Conservation (phyloP, 192 early-diverging fungal species). For the Rhizophagus sp. region DNA sequence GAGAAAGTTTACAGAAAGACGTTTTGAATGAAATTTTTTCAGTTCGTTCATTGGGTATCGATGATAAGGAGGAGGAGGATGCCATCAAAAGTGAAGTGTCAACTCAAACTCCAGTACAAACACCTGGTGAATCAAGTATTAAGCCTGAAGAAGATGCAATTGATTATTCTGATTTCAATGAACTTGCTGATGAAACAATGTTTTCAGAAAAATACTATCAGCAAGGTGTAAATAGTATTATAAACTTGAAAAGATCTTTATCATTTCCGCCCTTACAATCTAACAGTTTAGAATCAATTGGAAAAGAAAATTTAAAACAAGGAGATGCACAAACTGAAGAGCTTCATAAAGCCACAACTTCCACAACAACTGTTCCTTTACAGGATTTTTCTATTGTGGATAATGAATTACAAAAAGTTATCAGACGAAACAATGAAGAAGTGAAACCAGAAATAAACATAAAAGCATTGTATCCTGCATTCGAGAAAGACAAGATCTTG, state of each 20-base stretch:
- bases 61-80: conserved; percentile 50
- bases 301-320: background rate
- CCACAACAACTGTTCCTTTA: conserved; percentile 16
- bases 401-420: conserved; percentile 32
- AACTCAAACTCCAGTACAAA: conserved; percentile 24
- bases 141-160: conserved; percentile 70
- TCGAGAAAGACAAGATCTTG: conserved; percentile 58
- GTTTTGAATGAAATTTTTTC: conserved; percentile 54
- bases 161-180: conserved; percentile 84
- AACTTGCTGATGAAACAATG: conserved; percentile 69
- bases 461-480: conserved; percentile 58
- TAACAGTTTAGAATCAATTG: background rate
- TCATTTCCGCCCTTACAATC: conserved; percentile 23
- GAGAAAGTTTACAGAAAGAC: conserved; percentile 51
- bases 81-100: conserved; percentile 36
- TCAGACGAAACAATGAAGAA: conserved; percentile 12
- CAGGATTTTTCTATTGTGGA: conserved; percentile 31
- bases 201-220: conserved; percentile 50
- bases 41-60: conserved; percentile 54
- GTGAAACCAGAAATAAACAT: conserved; percentile 38
- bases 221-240: conserved; percentile 41
- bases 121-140: conserved; percentile 43
- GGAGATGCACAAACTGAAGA: background rate
- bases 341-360: background rate
- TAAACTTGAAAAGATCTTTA: conserved; percentile 37